Percentiles rank a stretch among this genome's conserved stretches.
phyloP scores from a whole-genome alignment of 2,329 filamentous ascomycete species.

The Lasiodiplodia citricola region DNA sequence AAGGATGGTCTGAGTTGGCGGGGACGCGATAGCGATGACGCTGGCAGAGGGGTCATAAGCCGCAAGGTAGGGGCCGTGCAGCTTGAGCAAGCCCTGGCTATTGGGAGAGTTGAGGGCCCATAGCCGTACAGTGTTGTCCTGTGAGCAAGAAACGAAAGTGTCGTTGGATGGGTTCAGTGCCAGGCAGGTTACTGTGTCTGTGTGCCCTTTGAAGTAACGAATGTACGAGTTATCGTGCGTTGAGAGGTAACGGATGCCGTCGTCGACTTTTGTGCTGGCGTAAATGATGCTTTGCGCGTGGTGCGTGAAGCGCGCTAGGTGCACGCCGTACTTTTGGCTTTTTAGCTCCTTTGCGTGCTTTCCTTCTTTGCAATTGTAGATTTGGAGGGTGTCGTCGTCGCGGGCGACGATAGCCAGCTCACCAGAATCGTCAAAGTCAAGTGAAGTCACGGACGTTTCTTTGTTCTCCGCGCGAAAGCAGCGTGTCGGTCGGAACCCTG shows the following conservation, averaged over 20 bases:
- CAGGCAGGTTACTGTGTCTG: slow-evolving; percentile 80
- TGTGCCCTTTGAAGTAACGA: slow-evolving; percentile 93
- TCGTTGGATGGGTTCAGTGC: slow-evolving; percentile 85
- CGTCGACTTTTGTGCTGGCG: slow-evolving; percentile 93
- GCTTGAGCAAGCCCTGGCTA: slow-evolving; percentile 77
- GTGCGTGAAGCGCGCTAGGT: slow-evolving; percentile 93
- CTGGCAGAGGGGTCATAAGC: slow-evolving; percentile 92
- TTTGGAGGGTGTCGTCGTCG: slow-evolving; percentile 92
- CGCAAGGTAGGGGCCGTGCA: slow-evolving; percentile 80
- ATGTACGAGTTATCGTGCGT: slow-evolving; percentile 97
- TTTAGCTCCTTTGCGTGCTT: slow-evolving; percentile 86
- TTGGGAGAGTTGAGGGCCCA: slow-evolving; percentile 88
- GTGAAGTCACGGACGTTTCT: slow-evolving; percentile 75
- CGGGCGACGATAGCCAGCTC: slow-evolving; percentile 90
- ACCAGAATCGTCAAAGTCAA: slow-evolving; percentile 96
- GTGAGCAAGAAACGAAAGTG: slow-evolving; percentile 88
- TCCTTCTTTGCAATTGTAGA: slow-evolving; percentile 92
- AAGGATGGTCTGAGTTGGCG: slow-evolving; percentile 76
- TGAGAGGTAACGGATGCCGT: slow-evolving; percentile 83
- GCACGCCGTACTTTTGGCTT: slow-evolving; percentile 96
- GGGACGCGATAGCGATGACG: slow-evolving; percentile 88
- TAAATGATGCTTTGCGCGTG: slow-evolving; percentile 91
- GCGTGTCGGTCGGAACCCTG: slow-evolving; percentile 72
- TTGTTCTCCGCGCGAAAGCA: slow-evolving; percentile 53
- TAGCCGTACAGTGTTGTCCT: slow-evolving; percentile 87